Evolutionary conservation across 306 rosid species (phyloP).

Genomic region (Ochetophila trinervis): DNA sequence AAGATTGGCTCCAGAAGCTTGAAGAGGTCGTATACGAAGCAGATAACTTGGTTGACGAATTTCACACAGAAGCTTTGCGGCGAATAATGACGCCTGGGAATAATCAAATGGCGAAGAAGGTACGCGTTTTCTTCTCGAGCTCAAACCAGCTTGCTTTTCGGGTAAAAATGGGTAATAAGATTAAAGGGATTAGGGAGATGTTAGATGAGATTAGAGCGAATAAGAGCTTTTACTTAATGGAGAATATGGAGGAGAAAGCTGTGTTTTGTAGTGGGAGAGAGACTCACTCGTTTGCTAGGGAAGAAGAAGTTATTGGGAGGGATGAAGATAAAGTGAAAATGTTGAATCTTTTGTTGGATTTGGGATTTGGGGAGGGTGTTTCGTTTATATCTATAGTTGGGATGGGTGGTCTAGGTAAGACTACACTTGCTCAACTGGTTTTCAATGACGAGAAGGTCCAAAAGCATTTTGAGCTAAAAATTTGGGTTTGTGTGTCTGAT

Average conservation of each 20-base stretch:
- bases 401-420: constrained; percentile 26
- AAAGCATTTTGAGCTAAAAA: background rate
- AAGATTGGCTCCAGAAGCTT: background rate
- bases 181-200: background rate
- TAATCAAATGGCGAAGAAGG: background rate
- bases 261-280: background rate
- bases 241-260: background rate
- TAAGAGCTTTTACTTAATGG: background rate
- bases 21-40: background rate
- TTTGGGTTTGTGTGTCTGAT: constrained; percentile 29
- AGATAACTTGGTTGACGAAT: background rate
- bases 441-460: constrained; percentile 10
- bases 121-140: background rate
- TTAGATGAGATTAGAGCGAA: background rate
- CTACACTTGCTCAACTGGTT: constrained; percentile 12
- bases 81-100: background rate
- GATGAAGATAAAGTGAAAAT: background rate
- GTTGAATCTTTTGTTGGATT: background rate
- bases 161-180: background rate
- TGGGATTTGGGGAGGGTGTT: background rate
- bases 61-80: background rate
- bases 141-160: background rate
- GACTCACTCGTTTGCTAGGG: background rate
- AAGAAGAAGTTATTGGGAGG: background rate
- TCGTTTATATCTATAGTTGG: constrained; percentile 24